phyloP scores from a whole-genome alignment of 2,329 filamentous ascomycete genomes.

The Apiospora aurea region DNA sequence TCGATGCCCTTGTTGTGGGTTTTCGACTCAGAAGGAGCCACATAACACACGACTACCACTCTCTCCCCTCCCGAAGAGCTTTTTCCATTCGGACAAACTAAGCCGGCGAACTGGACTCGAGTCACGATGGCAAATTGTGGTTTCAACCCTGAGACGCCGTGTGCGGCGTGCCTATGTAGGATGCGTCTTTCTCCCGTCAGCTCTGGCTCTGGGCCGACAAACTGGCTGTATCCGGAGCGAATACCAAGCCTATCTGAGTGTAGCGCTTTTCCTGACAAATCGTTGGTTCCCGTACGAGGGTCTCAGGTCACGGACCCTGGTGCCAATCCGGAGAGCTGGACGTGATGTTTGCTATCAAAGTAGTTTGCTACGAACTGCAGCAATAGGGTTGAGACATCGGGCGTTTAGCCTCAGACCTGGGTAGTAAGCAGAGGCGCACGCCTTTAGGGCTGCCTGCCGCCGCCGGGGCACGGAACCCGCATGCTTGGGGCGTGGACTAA shows the following conservation, averaged over 20 bases:
- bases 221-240: not conserved
- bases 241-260: not conserved
- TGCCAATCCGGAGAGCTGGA: not conserved
- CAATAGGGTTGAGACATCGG: conserved; percentile 19
- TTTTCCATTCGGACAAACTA: not conserved
- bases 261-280: not conserved
- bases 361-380: not conserved
- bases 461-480: not conserved
- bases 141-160: conserved; percentile 18
- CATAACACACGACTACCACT: too few relatives aligned
- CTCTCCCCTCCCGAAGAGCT: not conserved
- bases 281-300: not conserved
- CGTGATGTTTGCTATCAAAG: not conserved
- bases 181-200: not conserved
- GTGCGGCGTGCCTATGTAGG: not conserved
- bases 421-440: conserved; percentile 1
- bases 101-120: not conserved
- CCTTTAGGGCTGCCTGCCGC: not conserved
- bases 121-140: not conserved
- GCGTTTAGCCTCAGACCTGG: conserved; percentile 8
- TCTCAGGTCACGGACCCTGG: not conserved
- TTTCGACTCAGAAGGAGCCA: not conserved
- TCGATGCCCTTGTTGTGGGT: not conserved
- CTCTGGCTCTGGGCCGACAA: not conserved
- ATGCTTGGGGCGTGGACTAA: not conserved